Conservation (phyloP, 2,329 filamentous ascomycete genomes). For the Ophiostoma australiae region DNA sequence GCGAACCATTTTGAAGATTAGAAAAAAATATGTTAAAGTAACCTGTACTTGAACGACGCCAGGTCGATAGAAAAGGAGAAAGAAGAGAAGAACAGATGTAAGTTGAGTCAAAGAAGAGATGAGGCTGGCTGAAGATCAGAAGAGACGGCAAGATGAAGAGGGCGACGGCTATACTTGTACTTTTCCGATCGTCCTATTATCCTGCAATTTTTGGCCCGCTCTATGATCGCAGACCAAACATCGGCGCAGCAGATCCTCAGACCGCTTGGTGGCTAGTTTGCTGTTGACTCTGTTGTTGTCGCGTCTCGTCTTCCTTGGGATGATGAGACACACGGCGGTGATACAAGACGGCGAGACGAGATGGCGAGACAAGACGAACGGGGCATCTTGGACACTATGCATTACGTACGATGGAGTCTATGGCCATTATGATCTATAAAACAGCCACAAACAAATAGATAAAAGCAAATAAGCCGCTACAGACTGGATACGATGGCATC, state of each 20-base stretch:
- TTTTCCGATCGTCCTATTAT: background rate
- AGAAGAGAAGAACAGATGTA: background rate
- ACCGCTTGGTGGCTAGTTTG: background rate
- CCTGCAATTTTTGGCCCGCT: background rate
- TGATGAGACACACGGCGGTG: background rate
- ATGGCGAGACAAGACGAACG: background rate
- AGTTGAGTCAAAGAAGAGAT: background rate
- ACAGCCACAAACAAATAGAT: too few relatives aligned
- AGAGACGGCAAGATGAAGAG: background rate
- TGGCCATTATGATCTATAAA: background rate
- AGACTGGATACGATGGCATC: background rate
- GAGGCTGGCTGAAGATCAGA: background rate
- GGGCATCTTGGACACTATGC: background rate
- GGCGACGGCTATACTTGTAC: background rate
- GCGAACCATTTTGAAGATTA: background rate
- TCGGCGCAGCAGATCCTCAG: background rate
- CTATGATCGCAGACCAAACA: background rate
- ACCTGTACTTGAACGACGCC: background rate
- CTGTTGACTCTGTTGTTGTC: background rate
- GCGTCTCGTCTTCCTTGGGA: background rate
- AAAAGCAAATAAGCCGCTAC: background rate
- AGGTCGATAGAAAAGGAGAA: background rate
- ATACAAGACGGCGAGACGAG: background rate
- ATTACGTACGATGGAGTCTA: background rate
- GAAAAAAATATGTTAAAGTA: background rate